Conservation (phyloP, 495 filamentous ascomycete species). For the Daldinia decipiens region DNA sequence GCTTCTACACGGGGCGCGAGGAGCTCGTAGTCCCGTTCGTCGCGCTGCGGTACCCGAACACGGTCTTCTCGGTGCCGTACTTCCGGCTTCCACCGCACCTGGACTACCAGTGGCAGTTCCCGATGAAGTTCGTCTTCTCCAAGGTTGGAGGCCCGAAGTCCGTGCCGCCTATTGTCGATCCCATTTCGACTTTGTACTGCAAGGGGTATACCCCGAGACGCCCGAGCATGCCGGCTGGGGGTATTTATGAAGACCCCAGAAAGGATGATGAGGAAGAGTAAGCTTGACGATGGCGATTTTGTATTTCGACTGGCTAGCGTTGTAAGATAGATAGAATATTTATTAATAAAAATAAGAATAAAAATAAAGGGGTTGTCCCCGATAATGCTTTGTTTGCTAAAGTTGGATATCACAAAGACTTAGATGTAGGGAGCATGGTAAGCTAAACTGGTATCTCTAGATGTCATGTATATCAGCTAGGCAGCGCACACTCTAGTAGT, state of each 20-base stretch:
- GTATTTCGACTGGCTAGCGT: neutral
- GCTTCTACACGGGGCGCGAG: conserved; percentile 38
- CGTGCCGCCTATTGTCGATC: conserved; percentile 39
- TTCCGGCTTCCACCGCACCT: conserved; percentile 36
- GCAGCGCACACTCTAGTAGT: too few relatives aligned
- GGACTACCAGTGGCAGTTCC: conserved; percentile 40
- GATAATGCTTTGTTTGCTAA: too few relatives aligned
- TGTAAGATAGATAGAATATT: neutral
- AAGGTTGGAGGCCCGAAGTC: conserved; percentile 28
- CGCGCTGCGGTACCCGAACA: conserved; percentile 40
- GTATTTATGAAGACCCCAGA: conserved; percentile 23
- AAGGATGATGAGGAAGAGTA: neutral
- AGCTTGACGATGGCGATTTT: neutral
- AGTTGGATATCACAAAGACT: too few relatives aligned
- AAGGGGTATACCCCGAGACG: conserved; percentile 27
- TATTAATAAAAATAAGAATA: too few relatives aligned
- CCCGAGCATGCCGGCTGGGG: conserved; percentile 17
- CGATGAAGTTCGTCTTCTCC: conserved; percentile 35
- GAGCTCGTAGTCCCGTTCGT: conserved; percentile 42
- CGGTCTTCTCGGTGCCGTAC: conserved; percentile 42
- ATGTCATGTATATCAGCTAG: too few relatives aligned
- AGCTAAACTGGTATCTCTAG: too few relatives aligned
- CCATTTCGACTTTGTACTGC: conserved; percentile 34
- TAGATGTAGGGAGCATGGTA: too few relatives aligned
- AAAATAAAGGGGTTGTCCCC: too few relatives aligned